Base-by-base conservation (phyloP, 2,329 filamentous ascomycete species). In the Cordyceps fumosorosea region DNA sequence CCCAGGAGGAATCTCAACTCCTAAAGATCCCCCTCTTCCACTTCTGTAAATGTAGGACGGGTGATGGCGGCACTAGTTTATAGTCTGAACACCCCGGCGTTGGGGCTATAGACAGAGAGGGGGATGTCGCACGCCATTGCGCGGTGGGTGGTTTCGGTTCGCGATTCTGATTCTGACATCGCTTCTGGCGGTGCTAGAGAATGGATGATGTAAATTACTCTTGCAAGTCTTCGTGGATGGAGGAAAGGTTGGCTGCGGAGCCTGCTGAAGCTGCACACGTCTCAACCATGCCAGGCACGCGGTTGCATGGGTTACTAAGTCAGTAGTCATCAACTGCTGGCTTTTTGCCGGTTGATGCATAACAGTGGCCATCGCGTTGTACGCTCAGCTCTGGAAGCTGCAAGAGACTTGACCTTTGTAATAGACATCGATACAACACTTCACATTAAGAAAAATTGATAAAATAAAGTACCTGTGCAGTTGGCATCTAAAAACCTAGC, bases 71-170 rank as follows among this genome's bases (percentile, higher is more conserved):
- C 62, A 64, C 55, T 53, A 26, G n/a, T 62, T 76, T 78, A 83
- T 69, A 79, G 69, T 67, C 68, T 70, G 65, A 68, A 68, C 65
- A 81, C 80, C 81, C 80, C 80, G 67, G 65, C 80, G 69, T 80
- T 82, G 80, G 81, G 81, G 80, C 74, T 81, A 77, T 78, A 72
- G 70, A 74, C 37, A 60, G 61, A 53, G 65, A 6, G 26, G 42
- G 54, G 57, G 64, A 51, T 55, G 57, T 65, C 66, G 66, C 34
- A 24, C 60, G 47, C 55, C 60, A 62, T 57, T 57, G 60, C 55
- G 45, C 54, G 18, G 37, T 5, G 20, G 5, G 14, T 42, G 8
- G 4, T 37, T 20, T 50, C 29, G 8, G 4, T 37, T 20, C 42
- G 53, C 12, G 20, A 26, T 62, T 24, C 11, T 34, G 18, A 53